A percentile compares a stretch with the other conserved stretches of the same genome.
phyloP scores from a whole-genome alignment of 345 rosid genomes.

The Lepidium didymum region DNA sequence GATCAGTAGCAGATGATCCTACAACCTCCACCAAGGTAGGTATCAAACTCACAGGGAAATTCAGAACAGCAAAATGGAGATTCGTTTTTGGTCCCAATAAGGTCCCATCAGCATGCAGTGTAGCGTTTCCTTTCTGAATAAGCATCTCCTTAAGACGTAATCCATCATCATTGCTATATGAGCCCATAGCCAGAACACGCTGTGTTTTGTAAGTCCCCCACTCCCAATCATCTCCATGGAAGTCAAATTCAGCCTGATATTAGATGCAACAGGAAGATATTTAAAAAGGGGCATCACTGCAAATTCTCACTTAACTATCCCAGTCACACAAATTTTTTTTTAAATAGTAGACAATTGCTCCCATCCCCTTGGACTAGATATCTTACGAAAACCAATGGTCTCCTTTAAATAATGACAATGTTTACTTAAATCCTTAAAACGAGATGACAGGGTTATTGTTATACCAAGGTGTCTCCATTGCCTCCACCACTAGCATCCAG shows the following conservation, averaged over 20 bases:
- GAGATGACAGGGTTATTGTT: not conserved
- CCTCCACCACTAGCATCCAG: constrained; percentile 99
- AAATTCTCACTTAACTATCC: not conserved
- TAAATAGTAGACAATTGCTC: not conserved
- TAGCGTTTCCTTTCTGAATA: constrained; percentile 92
- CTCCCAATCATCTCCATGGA: constrained; percentile 98
- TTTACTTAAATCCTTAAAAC: not conserved
- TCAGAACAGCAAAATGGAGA: constrained; percentile 95
- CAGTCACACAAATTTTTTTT: not conserved
- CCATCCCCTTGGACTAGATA: not conserved
- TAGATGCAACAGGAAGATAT: not conserved
- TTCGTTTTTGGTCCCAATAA: constrained; percentile 84
- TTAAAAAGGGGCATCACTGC: not conserved
- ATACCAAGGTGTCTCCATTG: constrained; percentile 96
- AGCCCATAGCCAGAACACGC: constrained; percentile 83
- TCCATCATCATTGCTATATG: constrained; percentile 92
- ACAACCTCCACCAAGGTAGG: constrained; percentile 88
- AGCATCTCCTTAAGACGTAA: constrained; percentile 85
- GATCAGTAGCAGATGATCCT: constrained; percentile 82
- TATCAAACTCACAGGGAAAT: constrained; percentile 88
- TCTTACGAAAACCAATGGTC: not conserved
- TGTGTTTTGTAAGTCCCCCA: constrained; percentile 96
- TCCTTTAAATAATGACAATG: not conserved
- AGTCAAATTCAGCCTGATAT: constrained; percentile 92
- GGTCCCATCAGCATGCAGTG: constrained; percentile 96